These are phyloP conservation scores for Paramecium sonneborni DNA, from an alignment of 73 alveolate species.

Conservation along the genomic window DNA sequence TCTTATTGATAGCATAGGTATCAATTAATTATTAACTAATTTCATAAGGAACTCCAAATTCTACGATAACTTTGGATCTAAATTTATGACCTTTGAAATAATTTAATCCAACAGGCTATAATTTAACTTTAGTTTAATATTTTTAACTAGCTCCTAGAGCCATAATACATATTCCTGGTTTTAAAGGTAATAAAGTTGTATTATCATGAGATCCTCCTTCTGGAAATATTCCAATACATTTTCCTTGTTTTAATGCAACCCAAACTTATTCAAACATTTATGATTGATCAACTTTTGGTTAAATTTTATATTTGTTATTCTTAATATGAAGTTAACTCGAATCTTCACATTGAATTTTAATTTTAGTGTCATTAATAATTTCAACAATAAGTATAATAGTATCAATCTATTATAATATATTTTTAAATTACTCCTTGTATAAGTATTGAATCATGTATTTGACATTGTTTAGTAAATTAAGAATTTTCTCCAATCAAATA, in stretches of 20 bases:
- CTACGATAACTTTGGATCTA: conserved; percentile 87
- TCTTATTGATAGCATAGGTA: conserved; percentile 76
- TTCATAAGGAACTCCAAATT: conserved; percentile 90
- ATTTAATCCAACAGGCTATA: conserved; percentile 91
- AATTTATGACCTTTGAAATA: conserved; percentile 90
- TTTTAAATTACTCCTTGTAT: conserved; percentile 58
- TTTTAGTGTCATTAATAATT: conserved; percentile 68
- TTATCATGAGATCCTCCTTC: conserved; percentile 98
- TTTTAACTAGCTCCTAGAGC: conserved; percentile 95
- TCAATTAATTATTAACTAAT: conserved; percentile 80
- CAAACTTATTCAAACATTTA: conserved; percentile 87
- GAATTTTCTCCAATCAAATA: conserved; percentile 75
- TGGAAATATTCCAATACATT: conserved; percentile 96
- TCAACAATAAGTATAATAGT: conserved; percentile 42
- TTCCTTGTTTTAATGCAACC: conserved; percentile 77
- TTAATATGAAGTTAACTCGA: conserved; percentile 55
- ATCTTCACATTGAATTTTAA: neutral
- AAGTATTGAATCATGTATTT: conserved; percentile 69
- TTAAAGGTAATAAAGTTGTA: conserved; percentile 86
- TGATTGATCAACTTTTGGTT: conserved; percentile 95
- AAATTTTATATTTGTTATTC: conserved; percentile 67
- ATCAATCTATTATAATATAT: conserved; percentile 51
- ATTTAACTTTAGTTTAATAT: conserved; percentile 78
- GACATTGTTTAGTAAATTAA: conserved; percentile 67
- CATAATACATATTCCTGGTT: conserved; percentile 96